A percentile compares a stretch with the other conserved stretches of the same genome.
Conservation (phyloP, 169 alveolate species). For the Plasmodium vivax region DNA sequence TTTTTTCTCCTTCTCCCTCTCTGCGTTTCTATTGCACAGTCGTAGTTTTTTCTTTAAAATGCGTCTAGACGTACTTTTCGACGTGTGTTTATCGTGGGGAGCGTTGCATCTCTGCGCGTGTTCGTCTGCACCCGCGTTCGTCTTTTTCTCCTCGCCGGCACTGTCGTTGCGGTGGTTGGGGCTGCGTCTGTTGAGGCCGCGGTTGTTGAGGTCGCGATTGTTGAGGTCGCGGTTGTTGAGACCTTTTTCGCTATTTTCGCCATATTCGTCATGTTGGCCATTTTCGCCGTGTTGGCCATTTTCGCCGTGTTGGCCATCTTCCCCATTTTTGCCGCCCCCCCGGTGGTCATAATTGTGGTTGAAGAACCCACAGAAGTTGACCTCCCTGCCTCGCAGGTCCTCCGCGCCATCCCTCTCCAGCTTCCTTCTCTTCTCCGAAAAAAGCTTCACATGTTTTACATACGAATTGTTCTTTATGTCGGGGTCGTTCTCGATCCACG, state of each 20-base stretch:
- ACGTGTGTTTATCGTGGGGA: not conserved
- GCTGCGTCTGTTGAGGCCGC: too few species aligned
- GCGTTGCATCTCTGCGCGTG: not conserved
- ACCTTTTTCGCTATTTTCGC: not conserved
- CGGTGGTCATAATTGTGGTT: not conserved
- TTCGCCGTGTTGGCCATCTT: not conserved
- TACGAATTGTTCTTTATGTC: slow-evolving; percentile 77
- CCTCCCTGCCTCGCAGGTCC: not conserved
- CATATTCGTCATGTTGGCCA: not conserved
- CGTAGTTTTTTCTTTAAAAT: not conserved
- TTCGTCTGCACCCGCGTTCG: not conserved
- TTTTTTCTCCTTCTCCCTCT: not conserved
- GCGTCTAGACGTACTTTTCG: not conserved
- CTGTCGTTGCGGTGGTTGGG: not conserved
- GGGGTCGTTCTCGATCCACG: slow-evolving; percentile 81
- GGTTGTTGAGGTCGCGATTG: too few species aligned
- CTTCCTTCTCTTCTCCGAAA: not conserved
- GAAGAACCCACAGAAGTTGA: slow-evolving; percentile 41
- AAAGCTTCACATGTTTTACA: slow-evolving; percentile 54
- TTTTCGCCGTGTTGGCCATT: not conserved
- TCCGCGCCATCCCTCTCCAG: not conserved
- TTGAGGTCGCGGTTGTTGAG: too few species aligned
- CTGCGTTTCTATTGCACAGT: not conserved
- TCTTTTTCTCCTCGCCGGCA: not conserved
- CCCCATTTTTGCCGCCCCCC: not conserved